Evolutionary conservation across 306 rosid species (phyloP).

Genomic region (Quercus alba): DNA sequence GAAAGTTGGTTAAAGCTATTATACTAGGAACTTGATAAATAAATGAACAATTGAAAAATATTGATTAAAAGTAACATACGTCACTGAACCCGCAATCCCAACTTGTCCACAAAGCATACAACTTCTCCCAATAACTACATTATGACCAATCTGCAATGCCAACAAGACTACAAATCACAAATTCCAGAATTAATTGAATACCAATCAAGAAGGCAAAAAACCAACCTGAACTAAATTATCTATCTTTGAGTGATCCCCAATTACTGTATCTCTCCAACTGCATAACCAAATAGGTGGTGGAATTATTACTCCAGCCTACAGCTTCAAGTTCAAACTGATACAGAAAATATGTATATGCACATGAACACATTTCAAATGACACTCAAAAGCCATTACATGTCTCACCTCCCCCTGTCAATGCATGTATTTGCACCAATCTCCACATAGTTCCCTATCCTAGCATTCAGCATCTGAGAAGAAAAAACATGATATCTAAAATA

Average conservation of each 20-base stretch:
- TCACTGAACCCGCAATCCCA: conserved; percentile 94
- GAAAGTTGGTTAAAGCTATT: conserved; percentile 8
- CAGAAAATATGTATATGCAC: conserved; percentile 7
- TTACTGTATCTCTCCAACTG: conserved; percentile 95
- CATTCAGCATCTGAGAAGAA: conserved; percentile 64
- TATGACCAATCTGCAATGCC: conserved; percentile 78
- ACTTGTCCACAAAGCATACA: conserved; percentile 97
- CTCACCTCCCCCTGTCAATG: conserved; percentile 92
- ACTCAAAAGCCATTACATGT: conserved; percentile 5
- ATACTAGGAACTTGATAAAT: background rate
- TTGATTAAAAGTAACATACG: conserved; percentile 39
- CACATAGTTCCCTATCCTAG: conserved; percentile 62
- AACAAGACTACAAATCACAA: conserved; percentile 23
- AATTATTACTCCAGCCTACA: conserved; percentile 21
- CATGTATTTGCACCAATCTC: conserved; percentile 94
- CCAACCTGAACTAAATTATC: conserved; percentile 96
- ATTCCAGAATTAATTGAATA: background rate
- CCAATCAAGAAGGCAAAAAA: conserved; percentile 11
- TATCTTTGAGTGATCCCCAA: conserved; percentile 77
- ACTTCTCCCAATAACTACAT: conserved; percentile 73
- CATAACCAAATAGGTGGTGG: conserved; percentile 22
- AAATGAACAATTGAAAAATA: background rate
- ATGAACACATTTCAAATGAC: background rate
- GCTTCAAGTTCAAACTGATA: conserved; percentile 19
- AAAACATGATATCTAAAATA: conserved; percentile 18